Evolutionary conservation across 2,329 filamentous ascomycete genomes (phyloP).

Genomic region (Colletotrichum zoysiae): DNA sequence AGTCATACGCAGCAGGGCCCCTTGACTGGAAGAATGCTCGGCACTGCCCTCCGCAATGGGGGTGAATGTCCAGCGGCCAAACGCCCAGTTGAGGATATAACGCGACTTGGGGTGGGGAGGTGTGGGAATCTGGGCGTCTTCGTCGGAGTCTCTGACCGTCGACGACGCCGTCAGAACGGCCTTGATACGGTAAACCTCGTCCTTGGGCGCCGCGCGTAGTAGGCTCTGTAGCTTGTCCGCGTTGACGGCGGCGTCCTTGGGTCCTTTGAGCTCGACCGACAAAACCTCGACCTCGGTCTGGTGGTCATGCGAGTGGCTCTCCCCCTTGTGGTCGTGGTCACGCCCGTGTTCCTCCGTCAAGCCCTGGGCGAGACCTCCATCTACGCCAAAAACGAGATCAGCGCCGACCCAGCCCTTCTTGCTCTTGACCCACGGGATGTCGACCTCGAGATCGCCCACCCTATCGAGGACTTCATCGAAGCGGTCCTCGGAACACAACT

Average conservation of each 20-base stretch:
- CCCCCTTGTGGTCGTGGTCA: slow-evolving; percentile 51
- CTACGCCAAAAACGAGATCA: slow-evolving; percentile 87
- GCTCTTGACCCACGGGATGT: slow-evolving; percentile 87
- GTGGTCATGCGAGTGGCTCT: slow-evolving; percentile 61
- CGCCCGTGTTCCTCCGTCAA: slow-evolving; percentile 59
- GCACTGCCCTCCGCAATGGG: slow-evolving; percentile 56
- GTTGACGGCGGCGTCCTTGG: slow-evolving; percentile 58
- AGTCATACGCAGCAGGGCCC: slow-evolving; percentile 76
- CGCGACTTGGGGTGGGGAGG: slow-evolving; percentile 55
- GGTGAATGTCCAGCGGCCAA: slow-evolving; percentile 94
- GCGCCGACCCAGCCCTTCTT: slow-evolving; percentile 82
- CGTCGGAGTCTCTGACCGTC: slow-evolving; percentile 64
- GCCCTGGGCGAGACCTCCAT: slow-evolving; percentile 78
- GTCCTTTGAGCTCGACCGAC: slow-evolving; percentile 76
- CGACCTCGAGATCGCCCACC: slow-evolving; percentile 83
- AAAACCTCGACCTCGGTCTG: slow-evolving; percentile 95
- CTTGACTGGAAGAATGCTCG: slow-evolving; percentile 68
- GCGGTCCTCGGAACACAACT: slow-evolving; percentile 76
- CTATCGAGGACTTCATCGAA: slow-evolving; percentile 84
- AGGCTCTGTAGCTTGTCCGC: slow-evolving; percentile 75
- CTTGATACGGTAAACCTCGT: slow-evolving; percentile 97
- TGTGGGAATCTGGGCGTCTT: slow-evolving; percentile 53
- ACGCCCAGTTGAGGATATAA: slow-evolving; percentile 98
- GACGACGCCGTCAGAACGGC: slow-evolving; percentile 67
- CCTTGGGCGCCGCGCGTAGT: slow-evolving; percentile 82